These are phyloP conservation scores for Forsythia viridissima DNA, from an alignment of 257 asterid genomes.

Conservation along the genomic window DNA sequence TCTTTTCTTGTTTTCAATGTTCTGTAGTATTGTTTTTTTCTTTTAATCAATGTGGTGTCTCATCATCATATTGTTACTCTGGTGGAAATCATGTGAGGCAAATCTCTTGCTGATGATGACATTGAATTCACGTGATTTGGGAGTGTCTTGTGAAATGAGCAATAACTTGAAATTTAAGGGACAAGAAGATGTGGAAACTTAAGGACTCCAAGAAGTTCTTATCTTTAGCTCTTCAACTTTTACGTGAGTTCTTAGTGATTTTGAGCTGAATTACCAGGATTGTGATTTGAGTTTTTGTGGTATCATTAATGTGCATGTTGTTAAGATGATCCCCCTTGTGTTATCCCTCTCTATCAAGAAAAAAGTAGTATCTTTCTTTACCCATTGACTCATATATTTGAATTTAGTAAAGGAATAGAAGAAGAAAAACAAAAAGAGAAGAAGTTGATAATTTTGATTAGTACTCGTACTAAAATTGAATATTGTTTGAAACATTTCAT, in stretches of 20 bases:
- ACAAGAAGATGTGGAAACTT: not conserved
- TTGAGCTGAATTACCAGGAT: not conserved
- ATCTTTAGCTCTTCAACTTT: not conserved
- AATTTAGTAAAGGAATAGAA: not conserved
- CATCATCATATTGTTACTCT: not conserved
- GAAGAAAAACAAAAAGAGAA: not conserved
- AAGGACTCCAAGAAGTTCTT: not conserved
- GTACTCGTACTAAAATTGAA: not conserved
- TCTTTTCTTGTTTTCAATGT: not conserved
- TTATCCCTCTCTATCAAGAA: not conserved
- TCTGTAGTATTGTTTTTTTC: not conserved
- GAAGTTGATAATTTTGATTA: not conserved
- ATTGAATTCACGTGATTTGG: not conserved
- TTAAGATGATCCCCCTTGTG: not conserved
- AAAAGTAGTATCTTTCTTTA: not conserved
- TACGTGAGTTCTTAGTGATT: not conserved
- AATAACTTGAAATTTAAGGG: not conserved
- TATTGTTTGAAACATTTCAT: not conserved
- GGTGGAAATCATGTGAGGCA: not conserved
- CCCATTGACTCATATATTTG: not conserved
- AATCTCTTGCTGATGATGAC: not conserved
- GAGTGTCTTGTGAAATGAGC: not conserved
- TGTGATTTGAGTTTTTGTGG: not conserved
- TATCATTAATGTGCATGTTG: no score
- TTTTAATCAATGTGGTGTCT: not conserved